Conservation (phyloP, 148 eudicot genomes). For the Cornus suecica region DNA sequence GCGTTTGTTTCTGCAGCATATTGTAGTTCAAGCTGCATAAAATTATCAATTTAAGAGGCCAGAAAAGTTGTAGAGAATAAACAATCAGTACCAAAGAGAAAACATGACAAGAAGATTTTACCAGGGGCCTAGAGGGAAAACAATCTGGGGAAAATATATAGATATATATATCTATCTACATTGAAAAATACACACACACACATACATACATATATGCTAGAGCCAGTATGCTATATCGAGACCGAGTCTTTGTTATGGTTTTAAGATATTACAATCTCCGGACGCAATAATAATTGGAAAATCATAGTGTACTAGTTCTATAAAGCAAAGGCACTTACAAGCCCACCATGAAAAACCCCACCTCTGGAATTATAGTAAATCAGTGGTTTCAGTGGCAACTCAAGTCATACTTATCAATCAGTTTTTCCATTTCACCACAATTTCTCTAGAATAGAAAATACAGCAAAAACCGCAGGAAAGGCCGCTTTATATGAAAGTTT, state of each 20-base stretch:
- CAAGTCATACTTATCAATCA: not conserved
- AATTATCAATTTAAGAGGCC: not conserved
- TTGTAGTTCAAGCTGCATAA: constrained; percentile 62
- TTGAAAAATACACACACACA: too few relatives aligned
- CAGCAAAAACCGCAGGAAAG: too few relatives aligned
- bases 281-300: too few relatives aligned
- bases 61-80: not conserved
- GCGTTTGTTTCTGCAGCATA: constrained; percentile 62
- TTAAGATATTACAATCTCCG: not conserved
- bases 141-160: too few relatives aligned
- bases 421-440: not conserved
- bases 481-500: too few relatives aligned
- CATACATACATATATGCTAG: too few relatives aligned
- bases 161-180: too few relatives aligned
- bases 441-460: not conserved
- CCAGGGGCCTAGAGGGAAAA: not conserved
- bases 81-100: not conserved
- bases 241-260: too few relatives aligned
- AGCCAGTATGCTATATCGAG: not conserved
- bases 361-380: not conserved
- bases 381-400: not conserved
- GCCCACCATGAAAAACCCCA: not conserved
- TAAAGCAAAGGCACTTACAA: not conserved
- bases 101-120: not conserved
- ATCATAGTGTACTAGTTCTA: not conserved